These are phyloP conservation scores for Penicillium rolfsii DNA, from an alignment of 2,329 filamentous ascomycete species.

Conservation along the genomic window DNA sequence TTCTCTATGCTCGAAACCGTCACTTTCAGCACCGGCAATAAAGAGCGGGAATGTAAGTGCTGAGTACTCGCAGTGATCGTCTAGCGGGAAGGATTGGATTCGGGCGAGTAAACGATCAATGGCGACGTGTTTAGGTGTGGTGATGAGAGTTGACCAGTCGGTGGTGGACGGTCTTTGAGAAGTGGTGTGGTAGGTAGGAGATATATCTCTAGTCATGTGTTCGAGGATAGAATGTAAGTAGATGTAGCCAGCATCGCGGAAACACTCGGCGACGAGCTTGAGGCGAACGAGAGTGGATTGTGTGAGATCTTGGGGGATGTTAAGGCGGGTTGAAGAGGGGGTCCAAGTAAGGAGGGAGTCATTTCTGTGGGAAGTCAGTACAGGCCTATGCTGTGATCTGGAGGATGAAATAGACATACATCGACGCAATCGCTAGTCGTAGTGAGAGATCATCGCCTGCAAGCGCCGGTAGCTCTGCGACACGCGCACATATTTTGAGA, in stretches of 20 bases:
- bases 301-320: constrained; percentile 38
- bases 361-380: constrained; percentile 31
- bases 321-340: constrained; percentile 32
- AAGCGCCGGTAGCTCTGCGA: constrained; percentile 36
- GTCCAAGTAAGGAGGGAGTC: constrained; percentile 39
- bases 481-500: constrained; percentile 39
- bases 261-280: constrained; percentile 42
- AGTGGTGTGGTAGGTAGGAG: background rate
- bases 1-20: constrained; percentile 26
- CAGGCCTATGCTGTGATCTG: background rate
- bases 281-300: constrained; percentile 35
- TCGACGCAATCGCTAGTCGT: constrained; percentile 32
- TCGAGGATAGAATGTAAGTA: constrained; percentile 44
- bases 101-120: constrained; percentile 34
- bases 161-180: background rate
- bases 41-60: constrained; percentile 45
- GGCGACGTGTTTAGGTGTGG: constrained; percentile 33
- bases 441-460: constrained; percentile 29
- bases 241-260: constrained; percentile 42
- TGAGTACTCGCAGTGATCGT: constrained; percentile 42
- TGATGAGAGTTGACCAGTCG: constrained; percentile 28
- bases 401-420: constrained; percentile 34
- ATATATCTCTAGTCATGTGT: constrained; percentile 25
- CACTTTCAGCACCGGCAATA: constrained; percentile 41
- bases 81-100: constrained; percentile 33